Conservation (phyloP, 2,329 filamentous ascomycete species). For the Sporothrix pallida region DNA sequence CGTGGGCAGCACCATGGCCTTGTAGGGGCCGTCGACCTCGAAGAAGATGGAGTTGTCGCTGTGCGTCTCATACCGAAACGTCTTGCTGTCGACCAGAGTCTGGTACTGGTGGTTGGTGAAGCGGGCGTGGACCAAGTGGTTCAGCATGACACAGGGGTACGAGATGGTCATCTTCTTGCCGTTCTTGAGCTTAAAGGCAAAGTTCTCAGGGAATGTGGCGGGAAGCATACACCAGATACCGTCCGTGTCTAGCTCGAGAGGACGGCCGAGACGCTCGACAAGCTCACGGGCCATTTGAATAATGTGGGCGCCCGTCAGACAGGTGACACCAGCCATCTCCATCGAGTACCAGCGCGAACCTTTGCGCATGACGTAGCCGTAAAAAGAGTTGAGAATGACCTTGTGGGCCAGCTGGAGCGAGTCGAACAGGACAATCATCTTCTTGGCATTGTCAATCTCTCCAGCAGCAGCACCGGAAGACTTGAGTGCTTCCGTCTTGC, state of each 20-base stretch:
- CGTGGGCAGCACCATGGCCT: constrained; percentile 94
- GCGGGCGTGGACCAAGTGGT: constrained; percentile 90
- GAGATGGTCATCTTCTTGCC: constrained; percentile 97
- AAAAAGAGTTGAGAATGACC: constrained; percentile 98
- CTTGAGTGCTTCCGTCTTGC: constrained; percentile 87
- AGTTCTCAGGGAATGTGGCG: constrained; percentile 95
- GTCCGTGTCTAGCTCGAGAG: constrained; percentile 93
- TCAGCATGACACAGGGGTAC: constrained; percentile 98
- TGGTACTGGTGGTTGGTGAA: constrained; percentile 99
- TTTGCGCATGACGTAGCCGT: constrained; percentile 99
- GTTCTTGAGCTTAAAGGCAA: constrained; percentile 89
- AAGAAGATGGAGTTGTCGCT: constrained; percentile 99
- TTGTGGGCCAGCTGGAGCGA: constrained; percentile 97
- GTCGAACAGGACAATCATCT: constrained; percentile 97
- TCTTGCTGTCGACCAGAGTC: constrained; percentile 77
- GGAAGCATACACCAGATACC: constrained; percentile 99
- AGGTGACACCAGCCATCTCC: constrained; percentile 99
- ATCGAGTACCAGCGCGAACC: constrained; percentile 98
- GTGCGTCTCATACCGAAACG: constrained; percentile 91
- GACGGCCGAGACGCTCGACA: constrained; percentile 90
- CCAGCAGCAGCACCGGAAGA: constrained; percentile 73
- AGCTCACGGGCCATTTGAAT: constrained; percentile 95
- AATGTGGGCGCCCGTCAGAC: constrained; percentile 92
- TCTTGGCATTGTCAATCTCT: constrained; percentile 93
- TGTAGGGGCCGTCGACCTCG: constrained; percentile 97